These are phyloP conservation scores for Globisporangium polare DNA, from an alignment of 352 stramenopile genomes.

Conservation along the genomic window DNA sequence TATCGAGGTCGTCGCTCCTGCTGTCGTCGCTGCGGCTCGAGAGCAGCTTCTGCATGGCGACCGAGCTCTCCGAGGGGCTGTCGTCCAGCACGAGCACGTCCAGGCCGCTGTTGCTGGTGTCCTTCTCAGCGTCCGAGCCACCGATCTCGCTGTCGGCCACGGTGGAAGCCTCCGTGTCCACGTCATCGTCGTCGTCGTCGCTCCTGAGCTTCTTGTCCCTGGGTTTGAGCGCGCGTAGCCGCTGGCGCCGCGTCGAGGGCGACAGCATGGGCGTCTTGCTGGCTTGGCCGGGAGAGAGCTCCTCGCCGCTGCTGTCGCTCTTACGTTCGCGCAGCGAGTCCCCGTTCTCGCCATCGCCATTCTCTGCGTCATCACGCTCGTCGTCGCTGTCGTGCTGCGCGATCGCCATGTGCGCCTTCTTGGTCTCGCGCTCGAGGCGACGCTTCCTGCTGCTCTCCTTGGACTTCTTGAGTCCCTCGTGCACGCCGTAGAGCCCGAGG, in stretches of 20 bases:
- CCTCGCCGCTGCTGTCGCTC: neutral
- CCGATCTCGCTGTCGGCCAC: constrained; percentile 34
- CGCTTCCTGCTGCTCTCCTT: no score
- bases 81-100: constrained; percentile 26
- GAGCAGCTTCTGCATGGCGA: constrained; percentile 50
- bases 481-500: no score
- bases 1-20: constrained; percentile 12
- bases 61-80: constrained; percentile 51
- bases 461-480: no score
- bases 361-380: neutral
- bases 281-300: constrained; percentile 2
- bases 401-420: neutral
- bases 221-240: constrained; percentile 7
- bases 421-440: constrained; percentile 13
- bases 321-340: no score
- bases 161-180: constrained; percentile 34
- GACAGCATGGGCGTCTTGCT: constrained; percentile 13
- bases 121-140: constrained; percentile 16
- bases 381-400: constrained; percentile 9
- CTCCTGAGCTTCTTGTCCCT: no score
- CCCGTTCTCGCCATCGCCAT: constrained; percentile 14
- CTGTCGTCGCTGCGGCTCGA: constrained; percentile 21
- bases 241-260: constrained; percentile 2
- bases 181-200: constrained; percentile 14
- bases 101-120: neutral